Evolutionary conservation across 768 basidiomycete genomes (phyloP), one percentile per base, ranked within the genome.

Genomic region (Rhodotorula toruloides): DNA sequence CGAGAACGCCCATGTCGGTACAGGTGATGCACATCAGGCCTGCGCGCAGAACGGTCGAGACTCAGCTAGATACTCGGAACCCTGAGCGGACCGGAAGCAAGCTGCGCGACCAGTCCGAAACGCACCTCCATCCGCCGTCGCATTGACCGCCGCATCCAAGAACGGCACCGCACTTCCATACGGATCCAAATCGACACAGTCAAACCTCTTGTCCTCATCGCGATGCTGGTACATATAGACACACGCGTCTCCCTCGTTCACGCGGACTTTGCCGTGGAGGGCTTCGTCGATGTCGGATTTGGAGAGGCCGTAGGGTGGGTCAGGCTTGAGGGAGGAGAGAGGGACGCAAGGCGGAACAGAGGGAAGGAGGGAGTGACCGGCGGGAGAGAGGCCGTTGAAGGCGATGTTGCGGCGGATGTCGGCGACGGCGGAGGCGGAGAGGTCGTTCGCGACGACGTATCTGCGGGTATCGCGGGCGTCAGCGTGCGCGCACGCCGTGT

Each of bases 151-250:
- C 29, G 87, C 87, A 73, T 99, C 96, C 34, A 99, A 87, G 76
- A 99, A 99, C 4, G 94, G 96, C 8, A 91, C 88, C 0, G 96
- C 96, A 14, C 91, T 94, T 1, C 96, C 96, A 74, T 98, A 99
- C 0, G 96, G 96, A 76, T 99, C 96, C 34, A 99, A 83, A 76
- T 99, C 96, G n/a, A 99, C 86, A 36, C 90, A 90, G 69, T 98
- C 93, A 27, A 97, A 92, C 4, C 87, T 84, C 17, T 81, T 78
- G 52, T 81, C 82, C 57, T 86, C 86, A 36, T 84, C 81, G 44
- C 92, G 86, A 74, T 92, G 91, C 53, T 82, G 83, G 76, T 96
- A 98, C 90, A 99, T 91, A 56, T 92, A 79, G 6, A 88, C 82
- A 74, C 90, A 91, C 17, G 94, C 96, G 78, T 99, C 94, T 3